Conservation (phyloP, 805 yeast genomes). For the Schizosaccharomyces osmophilus region DNA sequence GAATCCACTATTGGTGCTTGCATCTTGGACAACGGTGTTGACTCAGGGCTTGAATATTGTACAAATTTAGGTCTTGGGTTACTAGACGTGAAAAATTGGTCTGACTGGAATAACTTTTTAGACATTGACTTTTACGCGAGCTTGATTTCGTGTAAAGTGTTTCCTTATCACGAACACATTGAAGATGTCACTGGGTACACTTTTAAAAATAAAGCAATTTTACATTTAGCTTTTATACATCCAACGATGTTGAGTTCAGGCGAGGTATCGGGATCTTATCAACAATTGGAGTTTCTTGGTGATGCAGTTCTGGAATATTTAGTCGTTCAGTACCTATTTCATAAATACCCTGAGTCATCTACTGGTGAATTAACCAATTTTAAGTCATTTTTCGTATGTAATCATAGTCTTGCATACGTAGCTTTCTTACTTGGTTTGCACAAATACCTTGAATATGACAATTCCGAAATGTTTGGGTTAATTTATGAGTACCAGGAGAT, state of each 20-base stretch:
- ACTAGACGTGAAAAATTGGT: not conserved
- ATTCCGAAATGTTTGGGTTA: not conserved
- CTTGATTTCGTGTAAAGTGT: not conserved
- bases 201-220: not conserved
- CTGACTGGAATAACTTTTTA: constrained; percentile 1
- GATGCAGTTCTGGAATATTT: constrained; percentile 3
- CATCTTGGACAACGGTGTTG: not conserved
- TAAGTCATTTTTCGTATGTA: constrained; percentile 3
- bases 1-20: constrained; percentile 3
- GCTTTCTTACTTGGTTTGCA: constrained; percentile 1
- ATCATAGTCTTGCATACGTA: constrained; percentile 3
- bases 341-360: constrained; percentile 1
- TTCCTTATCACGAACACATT: not conserved
- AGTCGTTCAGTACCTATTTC: constrained; percentile 1
- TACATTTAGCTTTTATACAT: constrained; percentile 3
- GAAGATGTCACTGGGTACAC: constrained; percentile 1
- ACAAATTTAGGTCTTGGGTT: not conserved
- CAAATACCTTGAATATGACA: constrained; percentile 1
- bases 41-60: constrained; percentile 1
- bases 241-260: not conserved
- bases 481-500: constrained; percentile 1
- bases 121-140: not conserved
- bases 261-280: not conserved
- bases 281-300: constrained; percentile 4
- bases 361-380: constrained; percentile 3